These are phyloP conservation scores for Massariosphaeria phaeospora DNA, from an alignment of 495 filamentous ascomycete species.

Conservation along the genomic window DNA sequence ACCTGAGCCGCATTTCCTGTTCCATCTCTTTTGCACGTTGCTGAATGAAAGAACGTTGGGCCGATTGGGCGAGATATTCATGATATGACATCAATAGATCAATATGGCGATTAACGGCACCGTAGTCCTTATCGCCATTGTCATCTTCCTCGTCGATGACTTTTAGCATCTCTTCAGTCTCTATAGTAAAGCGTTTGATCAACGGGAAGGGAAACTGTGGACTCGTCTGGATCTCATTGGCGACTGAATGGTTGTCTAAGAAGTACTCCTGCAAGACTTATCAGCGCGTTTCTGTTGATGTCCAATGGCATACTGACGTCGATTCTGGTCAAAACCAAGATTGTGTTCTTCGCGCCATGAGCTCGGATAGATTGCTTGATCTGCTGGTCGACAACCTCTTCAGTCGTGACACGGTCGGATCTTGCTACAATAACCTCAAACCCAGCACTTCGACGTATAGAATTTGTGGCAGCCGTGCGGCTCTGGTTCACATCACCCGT, in stretches of 20 bases:
- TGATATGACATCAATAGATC: too few species aligned
- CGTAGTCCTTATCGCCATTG: neutral
- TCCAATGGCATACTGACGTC: neutral
- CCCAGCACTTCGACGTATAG: neutral
- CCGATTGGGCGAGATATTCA: slow-evolving; percentile 5
- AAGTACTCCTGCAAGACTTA: slow-evolving; percentile 1
- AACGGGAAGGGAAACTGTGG: neutral
- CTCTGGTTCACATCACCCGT: slow-evolving; percentile 13
- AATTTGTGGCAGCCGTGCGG: slow-evolving; percentile 6
- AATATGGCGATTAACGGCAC: neutral
- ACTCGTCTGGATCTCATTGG: neutral
- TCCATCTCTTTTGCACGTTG: slow-evolving; percentile 1
- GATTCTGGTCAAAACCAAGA: slow-evolving; percentile 8
- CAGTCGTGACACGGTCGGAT: neutral
- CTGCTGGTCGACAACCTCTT: slow-evolving; percentile 1
- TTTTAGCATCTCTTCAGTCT: neutral
- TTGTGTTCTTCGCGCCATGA: slow-evolving; percentile 5
- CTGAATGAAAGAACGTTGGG: slow-evolving; percentile 8
- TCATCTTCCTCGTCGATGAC: neutral
- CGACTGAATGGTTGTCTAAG: neutral
- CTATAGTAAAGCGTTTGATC: neutral
- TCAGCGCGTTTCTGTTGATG: neutral
- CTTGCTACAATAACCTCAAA: slow-evolving; percentile 6
- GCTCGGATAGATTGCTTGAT: neutral
- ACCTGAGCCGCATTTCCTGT: slow-evolving; percentile 1